phyloP scores from a whole-genome alignment of 768 basidiomycete species.

The Hygrophorus pudorinus region DNA sequence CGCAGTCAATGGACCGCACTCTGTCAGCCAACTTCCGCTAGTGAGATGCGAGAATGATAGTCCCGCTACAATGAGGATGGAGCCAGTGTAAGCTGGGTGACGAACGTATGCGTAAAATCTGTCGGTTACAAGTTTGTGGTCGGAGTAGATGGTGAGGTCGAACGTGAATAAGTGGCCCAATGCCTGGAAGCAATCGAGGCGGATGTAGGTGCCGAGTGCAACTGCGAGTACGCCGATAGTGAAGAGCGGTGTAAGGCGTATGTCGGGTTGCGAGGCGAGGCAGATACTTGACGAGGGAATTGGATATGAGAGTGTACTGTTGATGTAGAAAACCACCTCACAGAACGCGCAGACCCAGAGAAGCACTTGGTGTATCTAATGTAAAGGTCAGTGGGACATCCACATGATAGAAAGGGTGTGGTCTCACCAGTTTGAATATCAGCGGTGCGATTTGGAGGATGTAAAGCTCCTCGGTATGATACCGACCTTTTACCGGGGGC shows the following conservation, averaged over 20 bases:
- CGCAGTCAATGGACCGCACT: conserved; percentile 16
- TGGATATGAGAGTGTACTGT: conserved; percentile 21
- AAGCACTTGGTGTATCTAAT: conserved; percentile 38
- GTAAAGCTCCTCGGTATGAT: conserved; percentile 41
- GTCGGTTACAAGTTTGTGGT: conserved; percentile 35
- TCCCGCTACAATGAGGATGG: conserved; percentile 32
- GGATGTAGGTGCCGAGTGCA: conserved; percentile 35
- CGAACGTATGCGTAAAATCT: conserved; percentile 37
- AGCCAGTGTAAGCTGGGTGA: conserved; percentile 39
- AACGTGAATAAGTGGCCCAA: conserved; percentile 50
- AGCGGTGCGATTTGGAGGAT: conserved; percentile 46
- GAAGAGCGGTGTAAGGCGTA: conserved; percentile 33
- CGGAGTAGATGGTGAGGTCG: conserved; percentile 44
- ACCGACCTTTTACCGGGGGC: conserved; percentile 37
- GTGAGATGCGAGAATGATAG: conserved; percentile 31
- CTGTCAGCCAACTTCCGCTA: conserved; percentile 28
- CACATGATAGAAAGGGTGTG: background rate
- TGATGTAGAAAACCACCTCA: conserved; percentile 37
- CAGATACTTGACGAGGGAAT: conserved; percentile 22
- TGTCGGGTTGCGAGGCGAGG: conserved; percentile 21
- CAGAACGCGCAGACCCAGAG: conserved; percentile 40
- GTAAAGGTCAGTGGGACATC: background rate
- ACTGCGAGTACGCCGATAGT: conserved; percentile 33
- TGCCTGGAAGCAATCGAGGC: conserved; percentile 42
- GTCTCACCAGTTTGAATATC: conserved; percentile 37